Percentiles rank a stretch among this genome's conserved stretches.
These are phyloP conservation scores for Colletotrichum spinosum DNA, from an alignment of 2,329 filamentous ascomycete species.

Conservation along the genomic window DNA sequence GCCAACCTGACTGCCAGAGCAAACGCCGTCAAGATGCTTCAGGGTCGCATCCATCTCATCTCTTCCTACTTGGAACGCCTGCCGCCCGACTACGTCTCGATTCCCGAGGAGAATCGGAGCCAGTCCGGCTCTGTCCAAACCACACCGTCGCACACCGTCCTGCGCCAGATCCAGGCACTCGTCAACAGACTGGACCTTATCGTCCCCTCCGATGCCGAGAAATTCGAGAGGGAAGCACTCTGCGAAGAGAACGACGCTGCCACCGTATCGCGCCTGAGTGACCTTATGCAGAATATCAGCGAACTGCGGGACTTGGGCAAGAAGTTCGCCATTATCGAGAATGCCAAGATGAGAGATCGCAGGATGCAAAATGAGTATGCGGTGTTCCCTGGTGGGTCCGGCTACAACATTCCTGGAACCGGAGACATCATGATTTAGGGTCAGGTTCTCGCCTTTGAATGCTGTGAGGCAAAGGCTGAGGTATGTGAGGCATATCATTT, in stretches of 20 bases:
- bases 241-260: constrained; percentile 88
- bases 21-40: constrained; percentile 94
- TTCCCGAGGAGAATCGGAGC: constrained; percentile 48
- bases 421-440: constrained; percentile 43
- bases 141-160: constrained; percentile 74
- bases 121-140: constrained; percentile 47
- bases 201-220: constrained; percentile 74
- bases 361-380: constrained; percentile 11
- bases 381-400: constrained; percentile 34
- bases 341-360: constrained; percentile 42
- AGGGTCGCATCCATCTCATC: constrained; percentile 79
- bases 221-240: constrained; percentile 77
- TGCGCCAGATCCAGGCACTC: constrained; percentile 89
- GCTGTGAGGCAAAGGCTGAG: neutral
- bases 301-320: constrained; percentile 79
- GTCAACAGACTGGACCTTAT: constrained; percentile 86
- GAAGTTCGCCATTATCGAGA: constrained; percentile 75
- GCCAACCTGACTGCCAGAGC: constrained; percentile 83
- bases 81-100: constrained; percentile 72
- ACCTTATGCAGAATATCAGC: constrained; percentile 78
- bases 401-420: constrained; percentile 39
- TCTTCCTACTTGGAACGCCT: constrained; percentile 81
- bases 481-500: neutral
- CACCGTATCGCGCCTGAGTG: constrained; percentile 80
- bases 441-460: too few species aligned